These are phyloP conservation scores for Rutidosis leptorrhynchoides DNA, from an alignment of 129 eudicot species.

Conservation along the genomic window DNA sequence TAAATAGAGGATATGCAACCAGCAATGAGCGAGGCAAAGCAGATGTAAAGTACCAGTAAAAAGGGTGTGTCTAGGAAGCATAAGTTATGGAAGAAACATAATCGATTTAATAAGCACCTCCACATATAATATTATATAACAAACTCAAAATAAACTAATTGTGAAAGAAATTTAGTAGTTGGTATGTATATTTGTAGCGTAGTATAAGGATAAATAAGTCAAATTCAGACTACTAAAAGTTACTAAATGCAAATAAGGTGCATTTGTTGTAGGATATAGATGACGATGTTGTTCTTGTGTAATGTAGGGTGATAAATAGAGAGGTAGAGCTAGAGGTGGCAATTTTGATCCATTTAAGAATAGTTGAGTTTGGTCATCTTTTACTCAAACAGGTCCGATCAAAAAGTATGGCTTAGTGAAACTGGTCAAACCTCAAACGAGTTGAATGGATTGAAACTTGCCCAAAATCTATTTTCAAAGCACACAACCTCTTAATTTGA, in stretches of 20 bases:
- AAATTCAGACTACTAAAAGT: not conserved
- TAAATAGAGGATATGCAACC: conserved; percentile 87
- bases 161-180: conserved; percentile 11
- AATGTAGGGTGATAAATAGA: not conserved
- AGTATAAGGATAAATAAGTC: not conserved
- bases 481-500: not conserved
- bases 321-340: not conserved
- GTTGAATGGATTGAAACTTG: not conserved
- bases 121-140: not conserved
- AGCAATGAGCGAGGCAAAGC: conserved; percentile 94
- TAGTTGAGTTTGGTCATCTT: not conserved
- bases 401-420: not conserved
- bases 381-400: not conserved
- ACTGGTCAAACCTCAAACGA: not conserved
- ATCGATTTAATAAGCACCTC: not conserved
- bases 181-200: not conserved
- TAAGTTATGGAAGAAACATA: conserved; percentile 35
- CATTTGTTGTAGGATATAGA: not conserved
- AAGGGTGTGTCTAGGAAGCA: conserved; percentile 66
- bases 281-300: not conserved
- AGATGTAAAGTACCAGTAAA: conserved; percentile 97
- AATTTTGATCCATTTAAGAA: not conserved
- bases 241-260: not conserved
- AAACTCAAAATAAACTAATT: not conserved
- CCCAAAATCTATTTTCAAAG: not conserved